A percentile compares a stretch with the other conserved stretches of the same genome.
These are phyloP conservation scores for Cryptococcus amylolentus DNA, from an alignment of 1,284 basidiomycete genomes.

Conservation along the genomic window DNA sequence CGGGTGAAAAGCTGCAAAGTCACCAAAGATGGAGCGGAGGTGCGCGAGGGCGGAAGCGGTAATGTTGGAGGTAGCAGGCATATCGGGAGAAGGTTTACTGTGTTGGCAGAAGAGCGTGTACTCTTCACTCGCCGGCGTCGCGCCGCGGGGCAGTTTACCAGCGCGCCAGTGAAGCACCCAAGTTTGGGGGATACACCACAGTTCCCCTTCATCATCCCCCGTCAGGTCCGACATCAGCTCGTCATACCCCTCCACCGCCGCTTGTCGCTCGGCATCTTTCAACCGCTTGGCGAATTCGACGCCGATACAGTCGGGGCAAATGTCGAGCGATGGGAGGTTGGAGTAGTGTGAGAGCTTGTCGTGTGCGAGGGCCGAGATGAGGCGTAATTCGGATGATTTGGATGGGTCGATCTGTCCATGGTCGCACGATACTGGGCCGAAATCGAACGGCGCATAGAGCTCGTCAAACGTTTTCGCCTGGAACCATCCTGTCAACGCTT, in stretches of 20 bases:
- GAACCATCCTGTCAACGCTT: constrained; percentile 30
- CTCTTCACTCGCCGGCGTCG: constrained; percentile 16
- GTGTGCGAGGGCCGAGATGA: constrained; percentile 30
- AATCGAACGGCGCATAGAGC: constrained; percentile 20
- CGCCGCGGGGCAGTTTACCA: constrained; percentile 5
- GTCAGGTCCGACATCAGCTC: constrained; percentile 4
- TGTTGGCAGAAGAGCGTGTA: constrained; percentile 37
- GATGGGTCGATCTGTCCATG: constrained; percentile 30
- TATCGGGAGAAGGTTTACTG: constrained; percentile 10
- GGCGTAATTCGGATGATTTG: constrained; percentile 10
- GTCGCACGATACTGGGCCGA: constrained; percentile 17
- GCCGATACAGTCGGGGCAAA: constrained; percentile 32
- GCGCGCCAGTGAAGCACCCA: constrained; percentile 33
- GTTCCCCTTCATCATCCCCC: constrained; percentile 1
- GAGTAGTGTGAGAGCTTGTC: constrained; percentile 15
- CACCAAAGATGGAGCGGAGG: constrained; percentile 30
- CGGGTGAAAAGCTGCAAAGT: constrained; percentile 19
- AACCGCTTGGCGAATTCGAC: constrained; percentile 7
- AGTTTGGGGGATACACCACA: constrained; percentile 21
- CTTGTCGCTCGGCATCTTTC: background rate
- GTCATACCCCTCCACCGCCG: constrained; percentile 22
- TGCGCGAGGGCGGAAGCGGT: constrained; percentile 17
- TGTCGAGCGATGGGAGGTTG: constrained; percentile 15
- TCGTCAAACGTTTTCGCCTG: constrained; percentile 11
- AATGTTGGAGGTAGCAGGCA: constrained; percentile 6